A percentile compares a stretch with the other conserved stretches of the same genome.
Conservation (phyloP, 2,329 filamentous ascomycete species). For the Pseudogymnoascus verrucosus region DNA sequence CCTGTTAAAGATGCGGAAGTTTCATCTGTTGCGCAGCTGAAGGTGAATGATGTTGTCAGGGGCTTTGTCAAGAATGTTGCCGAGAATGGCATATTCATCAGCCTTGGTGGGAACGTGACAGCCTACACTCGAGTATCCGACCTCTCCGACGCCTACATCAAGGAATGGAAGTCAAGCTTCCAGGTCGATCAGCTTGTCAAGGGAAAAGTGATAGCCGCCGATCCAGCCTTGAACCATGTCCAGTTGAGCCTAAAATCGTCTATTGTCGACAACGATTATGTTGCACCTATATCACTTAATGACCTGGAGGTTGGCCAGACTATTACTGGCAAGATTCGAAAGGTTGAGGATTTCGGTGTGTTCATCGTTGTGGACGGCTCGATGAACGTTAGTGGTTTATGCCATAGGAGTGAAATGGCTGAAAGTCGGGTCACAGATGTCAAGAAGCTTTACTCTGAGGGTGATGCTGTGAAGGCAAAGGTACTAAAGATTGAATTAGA, state of each 20-base stretch:
- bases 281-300: slow-evolving; percentile 62
- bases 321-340: slow-evolving; percentile 83
- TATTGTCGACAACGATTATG: slow-evolving; percentile 70
- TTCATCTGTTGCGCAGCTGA: slow-evolving; percentile 59
- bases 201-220: slow-evolving; percentile 70
- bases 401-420: slow-evolving; percentile 87
- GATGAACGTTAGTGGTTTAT: slow-evolving; percentile 82
- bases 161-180: slow-evolving; percentile 90
- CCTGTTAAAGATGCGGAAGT: slow-evolving; percentile 77
- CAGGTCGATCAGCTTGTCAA: slow-evolving; percentile 84
- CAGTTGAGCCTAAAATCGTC: slow-evolving; percentile 86
- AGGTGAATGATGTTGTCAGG: slow-evolving; percentile 69
- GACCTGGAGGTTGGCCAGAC: slow-evolving; percentile 73
- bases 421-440: slow-evolving; percentile 75
- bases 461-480: slow-evolving; percentile 88
- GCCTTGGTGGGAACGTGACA: slow-evolving; percentile 71
- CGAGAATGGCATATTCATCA: slow-evolving; percentile 82
- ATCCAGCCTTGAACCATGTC: slow-evolving; percentile 60
- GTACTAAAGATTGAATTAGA: slow-evolving; percentile 69
- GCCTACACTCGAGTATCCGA: slow-evolving; percentile 81
- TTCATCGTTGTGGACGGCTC: slow-evolving; percentile 88
- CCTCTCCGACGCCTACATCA: slow-evolving; percentile 82
- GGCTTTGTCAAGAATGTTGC: slow-evolving; percentile 89
- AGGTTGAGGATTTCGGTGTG: slow-evolving; percentile 90
- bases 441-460: slow-evolving; percentile 81